phyloP scores from a whole-genome alignment of 192 early-diverging fungal genomes.

The Gamsiella multidivaricata region DNA sequence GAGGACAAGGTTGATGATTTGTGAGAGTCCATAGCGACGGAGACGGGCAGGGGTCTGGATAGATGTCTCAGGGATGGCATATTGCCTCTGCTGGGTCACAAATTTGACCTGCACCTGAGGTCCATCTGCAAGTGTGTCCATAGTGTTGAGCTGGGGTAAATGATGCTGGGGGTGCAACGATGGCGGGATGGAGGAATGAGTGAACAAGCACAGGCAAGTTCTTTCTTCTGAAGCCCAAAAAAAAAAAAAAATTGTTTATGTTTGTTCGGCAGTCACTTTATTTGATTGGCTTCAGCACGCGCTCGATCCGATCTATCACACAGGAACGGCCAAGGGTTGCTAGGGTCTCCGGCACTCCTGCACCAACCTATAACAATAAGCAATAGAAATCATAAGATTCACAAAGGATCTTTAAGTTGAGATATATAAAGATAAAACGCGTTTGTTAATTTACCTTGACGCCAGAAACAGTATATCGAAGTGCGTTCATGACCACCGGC shows the following conservation, averaged over 20 bases:
- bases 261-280: conserved; percentile 14
- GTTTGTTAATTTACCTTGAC: conserved; percentile 42
- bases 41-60: conserved; percentile 90
- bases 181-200: conserved; percentile 9
- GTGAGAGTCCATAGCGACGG: conserved; percentile 89
- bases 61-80: conserved; percentile 83
- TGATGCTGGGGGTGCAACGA: not conserved
- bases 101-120: conserved; percentile 89
- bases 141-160: conserved; percentile 6
- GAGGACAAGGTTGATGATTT: conserved; percentile 94
- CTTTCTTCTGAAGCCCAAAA: conserved; percentile 11
- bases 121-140: conserved; percentile 52
- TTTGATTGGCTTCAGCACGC: conserved; percentile 6
- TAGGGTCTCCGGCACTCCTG: conserved; percentile 66
- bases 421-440: too few relatives aligned
- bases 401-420: not conserved
- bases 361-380: conserved; percentile 56
- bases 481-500: conserved; percentile 70
- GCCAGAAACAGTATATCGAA: conserved; percentile 75
- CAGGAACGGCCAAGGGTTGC: conserved; percentile 56
- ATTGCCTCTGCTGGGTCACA: conserved; percentile 76
- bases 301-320: conserved; percentile 47
- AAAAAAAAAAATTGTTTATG: conserved; percentile 30
- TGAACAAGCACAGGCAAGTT: not conserved
- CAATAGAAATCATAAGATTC: not conserved